Conservation (phyloP, 1,284 basidiomycete genomes). For the Fomitiporia mediterranea region DNA sequence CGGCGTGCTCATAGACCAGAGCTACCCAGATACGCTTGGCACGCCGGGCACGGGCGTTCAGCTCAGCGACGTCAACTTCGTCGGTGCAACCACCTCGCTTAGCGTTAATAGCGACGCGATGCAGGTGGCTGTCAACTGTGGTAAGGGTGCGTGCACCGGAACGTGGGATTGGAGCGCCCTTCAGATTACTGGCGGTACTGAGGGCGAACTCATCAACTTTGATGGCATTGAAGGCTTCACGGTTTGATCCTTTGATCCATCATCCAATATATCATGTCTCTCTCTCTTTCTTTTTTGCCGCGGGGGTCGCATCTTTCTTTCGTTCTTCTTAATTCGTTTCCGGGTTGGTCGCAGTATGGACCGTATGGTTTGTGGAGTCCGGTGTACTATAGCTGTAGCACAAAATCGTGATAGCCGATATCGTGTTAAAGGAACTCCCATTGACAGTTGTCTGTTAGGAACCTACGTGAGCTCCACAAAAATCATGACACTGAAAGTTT, state of each 20-base stretch:
- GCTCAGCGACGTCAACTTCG: conserved; percentile 23
- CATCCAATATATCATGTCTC: too few species aligned
- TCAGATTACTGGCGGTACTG: conserved; percentile 39
- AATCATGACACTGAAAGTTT: too few species aligned
- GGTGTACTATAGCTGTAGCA: too few species aligned
- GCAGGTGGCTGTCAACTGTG: conserved; percentile 42
- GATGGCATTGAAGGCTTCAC: conserved; percentile 33
- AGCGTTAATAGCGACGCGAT: conserved; percentile 34
- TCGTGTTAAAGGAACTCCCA: too few species aligned
- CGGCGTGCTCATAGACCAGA: conserved; percentile 45
- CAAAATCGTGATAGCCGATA: too few species aligned
- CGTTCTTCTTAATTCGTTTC: too few species aligned
- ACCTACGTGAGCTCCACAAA: too few species aligned
- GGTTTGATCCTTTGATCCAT: conserved; percentile 27
- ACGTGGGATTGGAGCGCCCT: conserved; percentile 51
- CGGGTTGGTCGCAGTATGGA: too few species aligned
- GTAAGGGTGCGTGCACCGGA: conserved; percentile 39
- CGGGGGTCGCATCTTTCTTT: too few species aligned
- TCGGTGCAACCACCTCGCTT: conserved; percentile 33
- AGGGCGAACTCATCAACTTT: conserved; percentile 37
- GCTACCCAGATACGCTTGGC: conserved; percentile 41
- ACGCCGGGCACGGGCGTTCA: conserved; percentile 46
- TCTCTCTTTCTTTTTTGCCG: too few species aligned
- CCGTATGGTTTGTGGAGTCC: too few species aligned
- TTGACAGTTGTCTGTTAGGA: too few species aligned